phyloP scores from a whole-genome alignment of 78 protist species.

The Cavenderia fasciculata region DNA sequence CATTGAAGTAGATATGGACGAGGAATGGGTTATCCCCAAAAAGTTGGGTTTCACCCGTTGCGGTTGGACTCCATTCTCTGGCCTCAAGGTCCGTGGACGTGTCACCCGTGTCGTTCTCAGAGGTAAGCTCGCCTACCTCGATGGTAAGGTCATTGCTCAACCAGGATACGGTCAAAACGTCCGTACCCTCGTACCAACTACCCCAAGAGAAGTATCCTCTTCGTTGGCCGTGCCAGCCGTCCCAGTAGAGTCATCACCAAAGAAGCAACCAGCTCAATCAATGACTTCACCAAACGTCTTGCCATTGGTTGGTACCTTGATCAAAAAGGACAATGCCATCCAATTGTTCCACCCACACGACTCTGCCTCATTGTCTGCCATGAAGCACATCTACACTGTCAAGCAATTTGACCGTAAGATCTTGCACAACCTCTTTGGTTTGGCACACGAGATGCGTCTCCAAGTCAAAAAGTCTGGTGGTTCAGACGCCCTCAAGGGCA shows the following conservation, averaged over 20 bases:
- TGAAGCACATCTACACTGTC: constrained; percentile 76
- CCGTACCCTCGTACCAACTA: not conserved
- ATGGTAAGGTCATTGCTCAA: constrained; percentile 58
- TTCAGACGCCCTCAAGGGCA: constrained; percentile 72
- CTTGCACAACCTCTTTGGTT: constrained; percentile 45
- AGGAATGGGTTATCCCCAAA: constrained; percentile 63
- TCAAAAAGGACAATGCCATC: constrained; percentile 19
- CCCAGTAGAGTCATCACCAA: constrained; percentile 17
- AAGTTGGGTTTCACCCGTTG: constrained; percentile 50
- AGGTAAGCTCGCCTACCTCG: constrained; percentile 68
- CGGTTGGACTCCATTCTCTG: constrained; percentile 80
- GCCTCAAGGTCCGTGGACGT: constrained; percentile 68
- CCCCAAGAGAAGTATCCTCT: not conserved
- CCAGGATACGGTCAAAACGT: constrained; percentile 50
- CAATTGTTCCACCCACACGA: not conserved
- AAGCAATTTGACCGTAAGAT: constrained; percentile 81
- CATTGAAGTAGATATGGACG: constrained; percentile 84
- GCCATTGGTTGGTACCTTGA: constrained; percentile 60
- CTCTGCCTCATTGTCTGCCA: constrained; percentile 20
- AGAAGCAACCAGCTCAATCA: not conserved
- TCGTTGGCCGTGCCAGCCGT: not conserved
- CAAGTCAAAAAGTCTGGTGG: constrained; percentile 65
- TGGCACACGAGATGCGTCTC: constrained; percentile 85
- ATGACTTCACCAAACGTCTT: not conserved
- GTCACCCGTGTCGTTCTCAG: constrained; percentile 66